These are phyloP conservation scores for Mycena chlorophos DNA, from an alignment of 768 basidiomycete genomes.

Conservation along the genomic window DNA sequence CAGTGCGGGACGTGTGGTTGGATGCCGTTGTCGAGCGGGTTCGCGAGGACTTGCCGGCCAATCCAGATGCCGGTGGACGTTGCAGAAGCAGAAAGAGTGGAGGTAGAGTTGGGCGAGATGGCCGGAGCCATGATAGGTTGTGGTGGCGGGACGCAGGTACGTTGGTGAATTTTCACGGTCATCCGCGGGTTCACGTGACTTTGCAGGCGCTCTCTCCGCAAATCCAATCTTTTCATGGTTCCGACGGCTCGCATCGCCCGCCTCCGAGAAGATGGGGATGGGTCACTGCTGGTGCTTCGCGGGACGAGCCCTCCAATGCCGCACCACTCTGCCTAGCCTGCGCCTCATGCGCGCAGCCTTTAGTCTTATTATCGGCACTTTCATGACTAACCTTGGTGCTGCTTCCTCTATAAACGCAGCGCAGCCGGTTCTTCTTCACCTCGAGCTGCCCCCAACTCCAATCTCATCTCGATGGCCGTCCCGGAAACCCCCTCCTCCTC, in stretches of 20 bases:
- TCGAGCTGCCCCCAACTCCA: slow-evolving; percentile 3
- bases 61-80: background rate
- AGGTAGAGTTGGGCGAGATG: background rate
- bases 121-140: background rate
- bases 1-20: slow-evolving; percentile 2
- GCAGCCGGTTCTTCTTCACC: background rate
- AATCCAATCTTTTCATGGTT: background rate
- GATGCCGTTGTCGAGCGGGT: slow-evolving; percentile 3
- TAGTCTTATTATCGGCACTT: slow-evolving; percentile 18
- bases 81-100: background rate
- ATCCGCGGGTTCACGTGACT: no score
- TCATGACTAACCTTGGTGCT: slow-evolving; percentile 16
- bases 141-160: no score
- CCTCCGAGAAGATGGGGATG: no score
- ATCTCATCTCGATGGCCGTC: slow-evolving; percentile 14
- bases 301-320: background rate
- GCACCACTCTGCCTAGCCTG: slow-evolving; percentile 2
- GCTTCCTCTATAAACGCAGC: slow-evolving; percentile 19
- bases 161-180: background rate
- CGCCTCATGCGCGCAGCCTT: slow-evolving; percentile 12
- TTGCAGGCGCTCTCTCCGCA: no score
- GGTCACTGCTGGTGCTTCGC: background rate
- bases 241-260: no score
- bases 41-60: background rate
- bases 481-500: slow-evolving; percentile 17